Evolutionary conservation across 202 grass and related monocot species (phyloP).

Genomic region (Panicum hallii): DNA sequence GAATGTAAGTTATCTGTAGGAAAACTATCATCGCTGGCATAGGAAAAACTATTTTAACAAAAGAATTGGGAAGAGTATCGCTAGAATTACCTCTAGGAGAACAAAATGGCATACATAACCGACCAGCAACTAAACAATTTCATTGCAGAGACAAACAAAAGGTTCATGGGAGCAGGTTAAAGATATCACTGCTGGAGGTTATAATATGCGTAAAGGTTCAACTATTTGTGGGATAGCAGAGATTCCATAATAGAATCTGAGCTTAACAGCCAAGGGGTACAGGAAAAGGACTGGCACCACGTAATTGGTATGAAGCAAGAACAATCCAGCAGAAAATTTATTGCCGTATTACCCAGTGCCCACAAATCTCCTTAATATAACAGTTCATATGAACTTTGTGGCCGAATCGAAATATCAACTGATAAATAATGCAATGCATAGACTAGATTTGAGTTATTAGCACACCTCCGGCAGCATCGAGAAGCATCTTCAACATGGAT

Average conservation of each 20-base stretch:
- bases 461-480: slow-evolving; percentile 90
- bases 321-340: neutral
- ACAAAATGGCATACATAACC: neutral
- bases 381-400: neutral
- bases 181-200: neutral
- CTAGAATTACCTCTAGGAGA: neutral
- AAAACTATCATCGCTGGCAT: neutral
- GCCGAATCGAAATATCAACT: neutral
- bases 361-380: slow-evolving; percentile 2
- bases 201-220: neutral
- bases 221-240: neutral
- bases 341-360: neutral
- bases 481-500: slow-evolving; percentile 99
- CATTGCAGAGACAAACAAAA: neutral
- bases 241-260: neutral
- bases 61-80: neutral
- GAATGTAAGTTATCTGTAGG: neutral
- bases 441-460: neutral
- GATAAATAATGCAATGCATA: neutral
- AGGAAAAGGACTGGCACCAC: neutral
- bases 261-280: neutral
- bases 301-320: neutral
- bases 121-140: neutral
- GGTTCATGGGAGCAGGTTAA: neutral
- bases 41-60: neutral